Evolutionary conservation across 176 grass and related monocot genomes (phyloP).

Genomic region (Avena eriantha): DNA sequence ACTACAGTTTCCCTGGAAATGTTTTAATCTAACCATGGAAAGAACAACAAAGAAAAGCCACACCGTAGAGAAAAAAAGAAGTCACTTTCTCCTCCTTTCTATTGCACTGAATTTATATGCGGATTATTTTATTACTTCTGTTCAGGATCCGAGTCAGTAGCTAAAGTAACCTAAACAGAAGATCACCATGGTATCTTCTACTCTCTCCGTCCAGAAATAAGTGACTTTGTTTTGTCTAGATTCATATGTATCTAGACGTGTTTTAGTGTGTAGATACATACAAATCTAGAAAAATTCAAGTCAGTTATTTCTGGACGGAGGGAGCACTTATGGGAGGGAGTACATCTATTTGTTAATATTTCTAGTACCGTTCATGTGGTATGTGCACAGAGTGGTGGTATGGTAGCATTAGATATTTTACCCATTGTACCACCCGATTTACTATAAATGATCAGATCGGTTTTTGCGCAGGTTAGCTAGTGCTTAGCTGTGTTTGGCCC

Average conservation of each 20-base stretch:
- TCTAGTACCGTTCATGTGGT: not conserved
- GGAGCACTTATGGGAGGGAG: too few relatives aligned
- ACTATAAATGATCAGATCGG: not conserved
- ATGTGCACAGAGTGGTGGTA: constrained; percentile 27
- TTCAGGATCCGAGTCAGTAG: not conserved
- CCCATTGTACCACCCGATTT: not conserved
- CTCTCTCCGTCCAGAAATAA: too few relatives aligned
- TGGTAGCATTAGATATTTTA: constrained; percentile 7
- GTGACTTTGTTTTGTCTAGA: too few relatives aligned
- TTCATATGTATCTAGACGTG: too few relatives aligned
- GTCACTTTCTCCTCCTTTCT: not conserved
- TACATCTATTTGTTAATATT: not conserved
- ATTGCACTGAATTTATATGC: not conserved
- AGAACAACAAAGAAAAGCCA: not conserved
- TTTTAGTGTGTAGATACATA: too few relatives aligned
- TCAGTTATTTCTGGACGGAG: too few relatives aligned
- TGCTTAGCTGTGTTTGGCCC: constrained; percentile 29
- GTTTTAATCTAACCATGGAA: not conserved
- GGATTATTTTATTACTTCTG: not conserved
- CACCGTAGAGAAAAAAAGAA: not conserved
- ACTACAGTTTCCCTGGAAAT: not conserved
- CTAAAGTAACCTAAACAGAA: not conserved
- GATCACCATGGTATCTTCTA: not conserved
- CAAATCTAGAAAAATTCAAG: too few relatives aligned
- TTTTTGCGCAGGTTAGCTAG: constrained; percentile 12